Percentiles rank a stretch among this genome's conserved stretches.
These are phyloP conservation scores for Psilocybe azurescens DNA, from an alignment of 768 basidiomycete genomes.

Conservation along the genomic window DNA sequence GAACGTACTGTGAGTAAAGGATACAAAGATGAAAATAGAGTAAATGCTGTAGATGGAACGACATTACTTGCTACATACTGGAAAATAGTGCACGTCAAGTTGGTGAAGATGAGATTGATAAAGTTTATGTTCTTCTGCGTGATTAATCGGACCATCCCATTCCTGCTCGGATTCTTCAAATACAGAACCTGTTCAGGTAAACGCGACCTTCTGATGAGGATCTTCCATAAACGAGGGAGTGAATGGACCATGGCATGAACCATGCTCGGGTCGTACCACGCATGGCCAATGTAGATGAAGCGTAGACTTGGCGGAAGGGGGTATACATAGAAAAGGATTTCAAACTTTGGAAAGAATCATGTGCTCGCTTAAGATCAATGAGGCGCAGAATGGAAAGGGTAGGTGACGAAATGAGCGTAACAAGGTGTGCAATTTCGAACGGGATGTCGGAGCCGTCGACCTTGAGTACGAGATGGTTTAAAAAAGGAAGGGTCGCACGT, in stretches of 20 bases:
- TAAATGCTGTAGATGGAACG: background rate
- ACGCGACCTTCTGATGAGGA: conserved; percentile 38
- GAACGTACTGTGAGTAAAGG: background rate
- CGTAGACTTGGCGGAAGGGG: conserved; percentile 44
- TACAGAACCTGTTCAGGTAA: conserved; percentile 39
- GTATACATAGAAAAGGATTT: conserved; percentile 52
- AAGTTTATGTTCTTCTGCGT: background rate
- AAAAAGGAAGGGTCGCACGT: conserved; percentile 46
- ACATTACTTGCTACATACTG: conserved; percentile 4
- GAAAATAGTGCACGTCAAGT: conserved; percentile 20
- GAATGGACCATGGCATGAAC: conserved; percentile 38
- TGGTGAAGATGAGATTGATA: background rate
- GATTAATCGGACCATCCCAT: background rate
- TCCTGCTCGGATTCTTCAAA: conserved; percentile 16
- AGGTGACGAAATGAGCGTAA: conserved; percentile 55
- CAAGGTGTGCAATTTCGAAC: conserved; percentile 58
- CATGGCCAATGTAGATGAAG: conserved; percentile 45
- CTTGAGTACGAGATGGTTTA: conserved; percentile 52
- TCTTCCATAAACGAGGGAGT: conserved; percentile 37
- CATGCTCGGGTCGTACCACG: conserved; percentile 52
- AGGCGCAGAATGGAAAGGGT: conserved; percentile 52
- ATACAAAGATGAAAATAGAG: background rate
- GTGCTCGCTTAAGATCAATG: conserved; percentile 44
- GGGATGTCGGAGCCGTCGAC: conserved; percentile 64
- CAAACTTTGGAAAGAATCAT: conserved; percentile 47